phyloP scores from a whole-genome alignment of 2,329 filamentous ascomycete species.

The Reticulascus tulasneorum region DNA sequence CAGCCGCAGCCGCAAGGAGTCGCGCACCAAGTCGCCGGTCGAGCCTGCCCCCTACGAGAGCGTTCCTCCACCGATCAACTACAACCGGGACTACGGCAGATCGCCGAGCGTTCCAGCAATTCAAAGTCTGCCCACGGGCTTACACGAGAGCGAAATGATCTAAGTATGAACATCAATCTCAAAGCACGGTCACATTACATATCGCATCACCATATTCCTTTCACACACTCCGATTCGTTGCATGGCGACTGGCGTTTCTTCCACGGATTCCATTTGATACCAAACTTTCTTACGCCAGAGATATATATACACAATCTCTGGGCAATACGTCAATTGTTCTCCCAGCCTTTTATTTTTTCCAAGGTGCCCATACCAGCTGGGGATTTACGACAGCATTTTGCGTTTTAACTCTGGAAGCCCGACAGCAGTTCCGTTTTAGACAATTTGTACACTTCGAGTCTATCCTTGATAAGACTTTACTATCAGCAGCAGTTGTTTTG shows the following conservation, averaged over 20 bases:
- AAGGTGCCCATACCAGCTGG: neutral
- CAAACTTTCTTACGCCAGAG: constrained; percentile 7
- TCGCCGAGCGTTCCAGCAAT: constrained; percentile 26
- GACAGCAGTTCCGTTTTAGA: constrained; percentile 5
- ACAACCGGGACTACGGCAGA: constrained; percentile 30
- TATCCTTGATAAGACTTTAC: constrained; percentile 12
- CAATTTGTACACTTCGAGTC: constrained; percentile 14
- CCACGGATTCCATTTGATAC: constrained; percentile 17
- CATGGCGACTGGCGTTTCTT: constrained; percentile 37
- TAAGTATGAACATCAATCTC: constrained; percentile 21
- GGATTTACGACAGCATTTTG: constrained; percentile 2
- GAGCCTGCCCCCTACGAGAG: constrained; percentile 39
- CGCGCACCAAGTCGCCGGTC: constrained; percentile 31
- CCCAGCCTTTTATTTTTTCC: neutral
- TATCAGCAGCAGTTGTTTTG: constrained; percentile 7
- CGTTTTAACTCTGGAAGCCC: too few species aligned
- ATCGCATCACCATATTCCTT: constrained; percentile 15
- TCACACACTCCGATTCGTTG: constrained; percentile 20
- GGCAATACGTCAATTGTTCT: neutral
- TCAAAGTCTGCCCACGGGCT: constrained; percentile 43
- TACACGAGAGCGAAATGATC: constrained; percentile 54
- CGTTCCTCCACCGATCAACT: constrained; percentile 33
- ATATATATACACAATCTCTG: constrained; percentile 1
- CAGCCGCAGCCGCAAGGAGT: constrained; percentile 50
- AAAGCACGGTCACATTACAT: constrained; percentile 1